These are phyloP conservation scores for Crucihimalaya himalaica DNA, from an alignment of 345 rosid genomes.

Conservation along the genomic window DNA sequence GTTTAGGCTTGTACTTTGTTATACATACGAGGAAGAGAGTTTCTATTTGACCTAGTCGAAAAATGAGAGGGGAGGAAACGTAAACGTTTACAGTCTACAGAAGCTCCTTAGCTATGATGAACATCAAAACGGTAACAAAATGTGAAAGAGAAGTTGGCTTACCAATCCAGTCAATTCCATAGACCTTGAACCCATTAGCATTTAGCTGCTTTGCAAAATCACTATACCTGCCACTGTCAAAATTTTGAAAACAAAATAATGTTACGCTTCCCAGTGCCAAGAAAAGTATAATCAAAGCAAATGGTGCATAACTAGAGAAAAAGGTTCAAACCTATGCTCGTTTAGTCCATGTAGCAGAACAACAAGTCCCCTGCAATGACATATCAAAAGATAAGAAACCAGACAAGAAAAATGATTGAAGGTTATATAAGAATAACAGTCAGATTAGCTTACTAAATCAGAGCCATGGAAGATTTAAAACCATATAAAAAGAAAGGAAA, in stretches of 20 bases:
- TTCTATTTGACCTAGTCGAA: not conserved
- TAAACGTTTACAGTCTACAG: not conserved
- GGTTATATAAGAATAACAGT: too few species aligned
- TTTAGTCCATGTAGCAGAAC: conserved; percentile 85
- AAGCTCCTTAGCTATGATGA: not conserved
- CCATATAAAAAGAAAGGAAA: too few species aligned
- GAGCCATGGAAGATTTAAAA: too few species aligned
- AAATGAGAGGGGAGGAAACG: not conserved
- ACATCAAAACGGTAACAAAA: not conserved
- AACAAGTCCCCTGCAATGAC: conserved; percentile 72
- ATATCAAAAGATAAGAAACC: conserved; percentile 8
- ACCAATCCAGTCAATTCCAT: conserved; percentile 97
- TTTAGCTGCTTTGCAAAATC: conserved; percentile 84
- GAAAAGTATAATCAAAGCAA: not conserved
- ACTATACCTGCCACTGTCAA: conserved; percentile 77
- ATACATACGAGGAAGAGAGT: not conserved
- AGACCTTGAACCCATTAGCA: conserved; percentile 81
- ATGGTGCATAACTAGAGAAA: not conserved
- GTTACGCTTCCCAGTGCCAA: conserved; percentile 7
- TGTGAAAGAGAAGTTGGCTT: conserved; percentile 29
- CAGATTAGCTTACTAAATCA: too few species aligned
- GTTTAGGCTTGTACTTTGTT: not conserved
- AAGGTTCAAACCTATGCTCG: conserved; percentile 76
- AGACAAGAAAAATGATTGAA: too few species aligned
- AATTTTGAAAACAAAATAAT: not conserved